Evolutionary conservation across 371 early-diverging fungal genomes (phyloP).

Genomic region (Phascolomyces articulosus): DNA sequence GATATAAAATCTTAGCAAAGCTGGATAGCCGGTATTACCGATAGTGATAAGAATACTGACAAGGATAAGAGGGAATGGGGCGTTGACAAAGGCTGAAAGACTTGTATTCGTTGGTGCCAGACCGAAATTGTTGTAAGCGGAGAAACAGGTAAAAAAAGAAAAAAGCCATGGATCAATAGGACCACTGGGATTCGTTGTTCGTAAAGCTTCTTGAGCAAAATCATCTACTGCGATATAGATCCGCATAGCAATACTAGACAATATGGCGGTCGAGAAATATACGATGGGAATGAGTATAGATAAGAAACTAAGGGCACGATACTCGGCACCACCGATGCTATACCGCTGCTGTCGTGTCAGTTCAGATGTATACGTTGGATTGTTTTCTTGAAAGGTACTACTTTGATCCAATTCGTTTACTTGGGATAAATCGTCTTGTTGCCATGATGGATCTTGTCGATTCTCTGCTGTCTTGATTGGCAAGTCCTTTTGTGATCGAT

Average conservation of each 20-base stretch:
- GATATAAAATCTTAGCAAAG: conserved; percentile 16
- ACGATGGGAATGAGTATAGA: conserved; percentile 32
- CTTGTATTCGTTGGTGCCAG: conserved; percentile 14
- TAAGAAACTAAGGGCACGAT: conserved; percentile 38
- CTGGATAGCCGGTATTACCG: conserved; percentile 20
- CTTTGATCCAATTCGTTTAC: too few relatives aligned
- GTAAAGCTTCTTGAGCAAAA: conserved; percentile 30
- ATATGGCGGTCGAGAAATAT: conserved; percentile 27
- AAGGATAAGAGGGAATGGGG: conserved; percentile 15
- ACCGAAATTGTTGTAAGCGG: conserved; percentile 23
- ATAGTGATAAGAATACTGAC: conserved; percentile 13
- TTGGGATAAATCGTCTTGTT: too few relatives aligned
- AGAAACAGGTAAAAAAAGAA: conserved; percentile 18
- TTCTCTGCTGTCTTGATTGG: too few relatives aligned
- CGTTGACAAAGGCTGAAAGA: conserved; percentile 18
- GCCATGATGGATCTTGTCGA: too few relatives aligned
- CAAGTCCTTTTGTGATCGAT: too few relatives aligned
- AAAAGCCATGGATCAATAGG: conserved; percentile 25
- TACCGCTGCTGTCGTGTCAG: conserved; percentile 38
- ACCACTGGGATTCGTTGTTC: conserved; percentile 9
- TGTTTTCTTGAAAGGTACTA: too few relatives aligned
- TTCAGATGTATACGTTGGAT: conserved; percentile 15
- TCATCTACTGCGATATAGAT: conserved; percentile 35
- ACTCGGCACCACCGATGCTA: conserved; percentile 43
- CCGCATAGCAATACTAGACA: conserved; percentile 35